Evolutionary conservation across 768 basidiomycete species (phyloP).

Genomic region (Candolleomyces eurysporus): DNA sequence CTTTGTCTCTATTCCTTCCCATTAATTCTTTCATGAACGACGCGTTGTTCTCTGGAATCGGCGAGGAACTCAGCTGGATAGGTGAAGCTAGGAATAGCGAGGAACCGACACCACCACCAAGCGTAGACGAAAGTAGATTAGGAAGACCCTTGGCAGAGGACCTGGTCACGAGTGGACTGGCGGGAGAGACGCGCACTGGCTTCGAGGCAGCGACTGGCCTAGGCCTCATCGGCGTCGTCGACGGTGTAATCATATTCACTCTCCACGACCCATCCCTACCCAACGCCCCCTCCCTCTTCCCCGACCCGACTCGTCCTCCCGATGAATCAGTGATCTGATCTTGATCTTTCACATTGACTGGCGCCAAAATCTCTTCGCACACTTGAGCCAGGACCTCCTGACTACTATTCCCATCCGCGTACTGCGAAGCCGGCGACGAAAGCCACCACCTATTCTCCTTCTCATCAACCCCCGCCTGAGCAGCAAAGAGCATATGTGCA

Average conservation of each 20-base stretch:
- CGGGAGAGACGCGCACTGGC: neutral
- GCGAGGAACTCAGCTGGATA: conserved; percentile 19
- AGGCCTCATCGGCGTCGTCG: neutral
- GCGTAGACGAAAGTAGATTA: neutral
- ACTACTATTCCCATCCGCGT: conserved; percentile 2
- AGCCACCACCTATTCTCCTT: conserved; percentile 33
- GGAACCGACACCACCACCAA: neutral
- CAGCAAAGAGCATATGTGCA: conserved; percentile 55
- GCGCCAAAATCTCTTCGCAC: neutral
- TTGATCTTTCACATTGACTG: neutral
- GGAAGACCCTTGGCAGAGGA: neutral
- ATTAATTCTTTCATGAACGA: conserved; percentile 1
- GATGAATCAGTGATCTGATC: neutral
- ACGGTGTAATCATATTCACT: conserved; percentile 1
- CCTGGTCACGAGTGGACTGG: neutral
- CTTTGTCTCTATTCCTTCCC: neutral
- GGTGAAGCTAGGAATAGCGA: conserved; percentile 15
- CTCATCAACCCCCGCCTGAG: conserved; percentile 33
- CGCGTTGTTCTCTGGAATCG: conserved; percentile 9
- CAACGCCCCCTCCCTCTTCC: neutral
- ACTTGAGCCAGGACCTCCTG: neutral
- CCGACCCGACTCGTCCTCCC: neutral
- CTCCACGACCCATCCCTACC: conserved; percentile 8
- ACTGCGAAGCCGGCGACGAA: conserved; percentile 23
- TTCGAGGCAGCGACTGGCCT: neutral